Conservation (phyloP, 805 yeast species). For the Nakazawaea anatomiae region DNA sequence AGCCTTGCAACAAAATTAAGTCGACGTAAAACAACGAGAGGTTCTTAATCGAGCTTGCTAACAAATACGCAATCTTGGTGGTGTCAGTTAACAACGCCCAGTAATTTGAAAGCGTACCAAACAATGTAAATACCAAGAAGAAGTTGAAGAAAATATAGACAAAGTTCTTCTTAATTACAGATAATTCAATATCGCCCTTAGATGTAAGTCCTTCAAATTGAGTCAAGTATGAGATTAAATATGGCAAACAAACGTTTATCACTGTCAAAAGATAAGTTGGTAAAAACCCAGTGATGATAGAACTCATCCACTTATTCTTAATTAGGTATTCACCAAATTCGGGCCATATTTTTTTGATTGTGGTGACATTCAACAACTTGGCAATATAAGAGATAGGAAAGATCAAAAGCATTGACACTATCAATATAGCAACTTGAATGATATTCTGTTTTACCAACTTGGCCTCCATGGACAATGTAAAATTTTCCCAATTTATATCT, state of each 20-base stretch:
- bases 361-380: constrained; percentile 48
- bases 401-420: constrained; percentile 45
- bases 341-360: constrained; percentile 55
- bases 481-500: constrained; percentile 79
- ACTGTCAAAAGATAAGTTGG: constrained; percentile 56
- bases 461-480: constrained; percentile 33
- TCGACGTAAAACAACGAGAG: constrained; percentile 88
- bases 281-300: constrained; percentile 54
- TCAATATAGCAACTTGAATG: constrained; percentile 32
- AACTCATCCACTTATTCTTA: constrained; percentile 44
- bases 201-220: constrained; percentile 47
- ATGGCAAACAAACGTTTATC: constrained; percentile 48
- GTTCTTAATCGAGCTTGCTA: constrained; percentile 76
- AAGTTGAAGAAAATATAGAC: constrained; percentile 88
- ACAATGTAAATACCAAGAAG: constrained; percentile 89
- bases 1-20: constrained; percentile 70
- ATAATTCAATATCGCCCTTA: constrained; percentile 53
- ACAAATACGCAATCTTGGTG: constrained; percentile 77
- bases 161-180: constrained; percentile 53
- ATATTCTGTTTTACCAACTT: constrained; percentile 27
- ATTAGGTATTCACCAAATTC: constrained; percentile 47
- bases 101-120: constrained; percentile 82
- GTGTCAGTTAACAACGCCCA: constrained; percentile 85
- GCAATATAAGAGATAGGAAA: constrained; percentile 54
- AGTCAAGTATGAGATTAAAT: constrained; percentile 46